Base-by-base conservation (phyloP, 2,329 filamentous ascomycete genomes). In the Talaromyces sp. region DNA sequence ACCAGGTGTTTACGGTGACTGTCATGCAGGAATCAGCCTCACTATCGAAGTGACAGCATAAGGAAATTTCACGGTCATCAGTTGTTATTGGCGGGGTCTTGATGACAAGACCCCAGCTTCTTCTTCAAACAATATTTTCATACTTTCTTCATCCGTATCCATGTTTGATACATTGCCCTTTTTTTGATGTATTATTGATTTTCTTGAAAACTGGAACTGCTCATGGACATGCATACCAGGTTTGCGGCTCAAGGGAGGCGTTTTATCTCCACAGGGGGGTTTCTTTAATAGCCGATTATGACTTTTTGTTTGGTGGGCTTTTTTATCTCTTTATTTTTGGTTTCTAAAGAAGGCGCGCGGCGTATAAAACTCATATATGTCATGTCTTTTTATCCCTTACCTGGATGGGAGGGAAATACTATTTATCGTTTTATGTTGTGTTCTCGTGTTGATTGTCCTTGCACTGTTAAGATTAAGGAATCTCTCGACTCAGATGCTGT, bases 281-380 rank as follows among this genome's bases (percentile, higher is more conserved):
- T 53, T 19, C 8, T 53, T 39, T 19, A 47, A 22, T n/a, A 32
- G 55, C 54, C 28, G 22, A 5, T 49, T 27, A 17, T 59, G 47
- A 53, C 22, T 28, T 55, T 15, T 44, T 44, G 17, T 54, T 47
- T 33, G 33, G 42, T n/a, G 32, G 22, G 17, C 33, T 52, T 19
- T 58, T 49, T 42, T 22, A 22, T 19, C 6, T 47, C 15, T 33
- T 57, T 51, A 17, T 15, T 33, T 58, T 58, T 22, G 27, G 51
- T 54, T 54, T 57, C 19, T 13, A 27, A 55, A 36, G 44, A 42
- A 55, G 49, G 60, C n/a, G 60, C 33, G 13, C 54, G 55, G 60
- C 60, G 60, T 61, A 55, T 42, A 61, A 55, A 61, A 58, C 51
- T 32, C 39, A 55, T 59, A 53, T 52, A 33, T 52, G 30, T 33